These are phyloP conservation scores for Huntiella omanensis DNA, from an alignment of 2,329 filamentous ascomycete genomes.

Conservation along the genomic window DNA sequence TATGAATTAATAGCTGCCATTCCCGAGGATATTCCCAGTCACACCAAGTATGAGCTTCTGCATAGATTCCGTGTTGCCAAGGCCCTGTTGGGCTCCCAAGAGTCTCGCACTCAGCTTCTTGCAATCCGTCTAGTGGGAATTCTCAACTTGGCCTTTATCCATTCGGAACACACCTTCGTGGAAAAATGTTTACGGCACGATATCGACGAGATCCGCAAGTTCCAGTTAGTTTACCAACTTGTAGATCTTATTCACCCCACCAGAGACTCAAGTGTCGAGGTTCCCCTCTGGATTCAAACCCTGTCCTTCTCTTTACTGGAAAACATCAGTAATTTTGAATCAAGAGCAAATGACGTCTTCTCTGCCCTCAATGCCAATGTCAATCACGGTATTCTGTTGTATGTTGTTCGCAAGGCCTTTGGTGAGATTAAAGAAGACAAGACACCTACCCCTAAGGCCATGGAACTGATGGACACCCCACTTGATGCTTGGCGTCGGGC, in stretches of 20 bases:
- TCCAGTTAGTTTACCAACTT: conserved; percentile 81
- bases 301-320: conserved; percentile 67
- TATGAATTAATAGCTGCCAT: conserved; percentile 37
- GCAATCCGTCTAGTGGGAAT: conserved; percentile 71
- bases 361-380: conserved; percentile 88
- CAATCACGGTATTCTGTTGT: conserved; percentile 87
- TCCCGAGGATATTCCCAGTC: conserved; percentile 47
- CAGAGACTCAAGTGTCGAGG: conserved; percentile 39
- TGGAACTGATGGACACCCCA: conserved; percentile 18
- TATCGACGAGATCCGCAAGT: conserved; percentile 68
- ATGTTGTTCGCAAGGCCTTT: conserved; percentile 78
- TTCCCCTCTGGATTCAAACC: conserved; percentile 64
- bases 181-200: conserved; percentile 77
- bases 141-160: conserved; percentile 79
- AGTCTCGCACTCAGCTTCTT: conserved; percentile 56
- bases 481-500: conserved; percentile 80
- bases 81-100: conserved; percentile 47
- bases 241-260: conserved; percentile 80
- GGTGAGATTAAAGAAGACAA: conserved; percentile 51
- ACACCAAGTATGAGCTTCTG: conserved; percentile 66
- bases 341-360: conserved; percentile 63
- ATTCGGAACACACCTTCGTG: conserved; percentile 63
- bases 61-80: conserved; percentile 70
- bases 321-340: conserved; percentile 62
- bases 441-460: background rate